Base-by-base conservation (phyloP, 441 rosid genomes). In the Gossypium schwendimanii region DNA sequence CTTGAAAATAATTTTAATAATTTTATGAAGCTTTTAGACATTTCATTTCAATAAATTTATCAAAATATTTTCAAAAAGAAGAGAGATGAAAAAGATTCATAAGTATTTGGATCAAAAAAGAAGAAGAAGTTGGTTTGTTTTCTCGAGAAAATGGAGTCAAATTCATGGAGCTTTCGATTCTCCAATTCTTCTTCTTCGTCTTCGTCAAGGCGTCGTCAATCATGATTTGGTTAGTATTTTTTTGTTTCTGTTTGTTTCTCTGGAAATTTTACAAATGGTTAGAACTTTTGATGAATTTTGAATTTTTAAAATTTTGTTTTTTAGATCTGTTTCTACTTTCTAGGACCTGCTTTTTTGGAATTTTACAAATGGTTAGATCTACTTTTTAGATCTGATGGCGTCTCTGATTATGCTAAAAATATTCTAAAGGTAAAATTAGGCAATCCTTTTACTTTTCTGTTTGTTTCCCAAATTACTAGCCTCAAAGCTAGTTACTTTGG, bases 121-220 rank as follows among this genome's bases (percentile, higher is more conserved):
- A 26, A 10, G 31, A 66, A 26, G 11, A 26, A 49, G 24, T 50
- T 67, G 57, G 21, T 26, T 65, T 52, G 20, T 28, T 39, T 55
- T 14, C 5, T 10, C 2, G 23, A 10, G 26, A n/a, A 15, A 39
- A 76, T 76, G 83, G 73, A 73, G 31, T 79, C 87, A 52, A 87
- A 84, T 75, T 63, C 87, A 0, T 82, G 89, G 91, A 64, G 71
- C 69, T 74, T 83, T 63, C 86, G 81, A 50, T 63, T 79, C 26
- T 80, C 88, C 0, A 41, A 82, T 60, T 75, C 76, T 69, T 78
- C 85, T 52, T 75, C 73, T 52, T 75, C 74, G 2, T 76, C 86
- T 33, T 79, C 89, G 20, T 49, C 59, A 9, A 73, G 86, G 49
- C 88, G 88, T 4, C 79, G 67, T 58, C 85, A 62, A 6, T 72